These are phyloP conservation scores for Oleoguttula mirabilis DNA, from an alignment of 495 filamentous ascomycete genomes.

Conservation along the genomic window DNA sequence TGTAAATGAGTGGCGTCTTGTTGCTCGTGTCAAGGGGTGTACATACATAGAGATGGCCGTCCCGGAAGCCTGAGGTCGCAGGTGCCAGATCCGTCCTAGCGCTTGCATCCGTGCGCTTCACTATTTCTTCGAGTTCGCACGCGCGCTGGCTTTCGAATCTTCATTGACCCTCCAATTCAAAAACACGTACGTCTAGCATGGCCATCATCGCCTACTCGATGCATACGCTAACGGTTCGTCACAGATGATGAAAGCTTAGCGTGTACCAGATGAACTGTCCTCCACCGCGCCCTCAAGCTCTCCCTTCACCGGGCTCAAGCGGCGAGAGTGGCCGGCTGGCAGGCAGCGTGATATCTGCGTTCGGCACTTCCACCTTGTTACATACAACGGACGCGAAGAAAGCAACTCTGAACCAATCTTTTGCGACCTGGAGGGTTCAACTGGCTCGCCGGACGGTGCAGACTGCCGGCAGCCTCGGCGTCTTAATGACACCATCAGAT, in stretches of 20 bases:
- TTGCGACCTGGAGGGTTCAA: constrained; percentile 45
- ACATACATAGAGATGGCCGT: too few relatives aligned
- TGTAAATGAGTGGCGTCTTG: too few relatives aligned
- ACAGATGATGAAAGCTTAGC: constrained; percentile 99
- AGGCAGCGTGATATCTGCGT: constrained; percentile 91
- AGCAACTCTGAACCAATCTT: constrained; percentile 98
- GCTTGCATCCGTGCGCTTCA: too few relatives aligned
- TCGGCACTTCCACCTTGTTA: constrained; percentile 99
- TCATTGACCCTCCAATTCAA: constrained; percentile 91
- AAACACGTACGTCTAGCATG: constrained; percentile 57
- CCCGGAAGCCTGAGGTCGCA: too few relatives aligned
- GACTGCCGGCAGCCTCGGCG: too few relatives aligned
- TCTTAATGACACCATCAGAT: too few relatives aligned
- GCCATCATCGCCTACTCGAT: too few relatives aligned
- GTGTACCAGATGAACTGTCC: constrained; percentile 77
- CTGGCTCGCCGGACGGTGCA: too few relatives aligned
- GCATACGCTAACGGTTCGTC: too few relatives aligned
- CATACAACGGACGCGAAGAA: constrained; percentile 80
- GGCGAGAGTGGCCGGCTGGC: constrained; percentile 55
- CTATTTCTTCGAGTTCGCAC: too few relatives aligned
- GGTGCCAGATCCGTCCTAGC: too few relatives aligned
- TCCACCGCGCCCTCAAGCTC: constrained; percentile 58
- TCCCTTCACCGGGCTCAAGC: constrained; percentile 76
- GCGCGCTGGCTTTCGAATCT: constrained; percentile 9
- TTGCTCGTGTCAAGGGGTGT: too few relatives aligned